phyloP scores from a whole-genome alignment of 441 rosid species.

The Dalechampia spathulata region DNA sequence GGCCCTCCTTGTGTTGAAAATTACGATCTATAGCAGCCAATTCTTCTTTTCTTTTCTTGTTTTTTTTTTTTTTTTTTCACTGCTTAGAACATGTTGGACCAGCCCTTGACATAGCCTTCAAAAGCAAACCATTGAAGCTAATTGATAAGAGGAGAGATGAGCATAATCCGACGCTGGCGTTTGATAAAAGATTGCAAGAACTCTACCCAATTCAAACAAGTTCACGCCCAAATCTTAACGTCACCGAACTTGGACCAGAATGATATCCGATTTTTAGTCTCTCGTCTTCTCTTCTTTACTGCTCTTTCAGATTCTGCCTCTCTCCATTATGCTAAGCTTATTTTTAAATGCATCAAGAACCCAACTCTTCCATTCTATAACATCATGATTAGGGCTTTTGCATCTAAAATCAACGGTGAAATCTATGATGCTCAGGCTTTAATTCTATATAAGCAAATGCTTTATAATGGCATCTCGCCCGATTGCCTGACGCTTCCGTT shows the following conservation, averaged over 20 bases:
- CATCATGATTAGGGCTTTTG: slow-evolving; percentile 48
- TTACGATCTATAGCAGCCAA: too few species aligned
- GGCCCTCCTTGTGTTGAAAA: too few species aligned
- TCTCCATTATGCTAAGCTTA: slow-evolving; percentile 27
- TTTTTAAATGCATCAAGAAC: slow-evolving; percentile 24
- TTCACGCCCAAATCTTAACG: slow-evolving; percentile 36
- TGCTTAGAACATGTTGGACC: too few species aligned
- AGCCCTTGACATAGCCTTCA: too few species aligned
- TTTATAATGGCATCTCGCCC: slow-evolving; percentile 27
- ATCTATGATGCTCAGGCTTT: slow-evolving; percentile 15
- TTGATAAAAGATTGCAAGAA: slow-evolving; percentile 30
- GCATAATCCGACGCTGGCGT: neutral
- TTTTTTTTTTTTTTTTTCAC: too few species aligned
- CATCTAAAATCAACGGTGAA: slow-evolving; percentile 14
- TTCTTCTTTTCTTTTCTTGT: too few species aligned
- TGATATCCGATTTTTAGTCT: slow-evolving; percentile 21
- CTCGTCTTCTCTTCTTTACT: slow-evolving; percentile 40
- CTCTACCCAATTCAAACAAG: slow-evolving; percentile 32
- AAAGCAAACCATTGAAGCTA: too few species aligned
- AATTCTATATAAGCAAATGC: slow-evolving; percentile 38
- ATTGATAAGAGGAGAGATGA: too few species aligned
- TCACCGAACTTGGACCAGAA: slow-evolving; percentile 18
- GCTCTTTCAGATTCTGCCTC: slow-evolving; percentile 36
- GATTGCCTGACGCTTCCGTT: slow-evolving; percentile 51
- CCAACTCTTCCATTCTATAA: slow-evolving; percentile 33